phyloP scores from a whole-genome alignment of 331 rosid species.

The Telfairia occidentalis region DNA sequence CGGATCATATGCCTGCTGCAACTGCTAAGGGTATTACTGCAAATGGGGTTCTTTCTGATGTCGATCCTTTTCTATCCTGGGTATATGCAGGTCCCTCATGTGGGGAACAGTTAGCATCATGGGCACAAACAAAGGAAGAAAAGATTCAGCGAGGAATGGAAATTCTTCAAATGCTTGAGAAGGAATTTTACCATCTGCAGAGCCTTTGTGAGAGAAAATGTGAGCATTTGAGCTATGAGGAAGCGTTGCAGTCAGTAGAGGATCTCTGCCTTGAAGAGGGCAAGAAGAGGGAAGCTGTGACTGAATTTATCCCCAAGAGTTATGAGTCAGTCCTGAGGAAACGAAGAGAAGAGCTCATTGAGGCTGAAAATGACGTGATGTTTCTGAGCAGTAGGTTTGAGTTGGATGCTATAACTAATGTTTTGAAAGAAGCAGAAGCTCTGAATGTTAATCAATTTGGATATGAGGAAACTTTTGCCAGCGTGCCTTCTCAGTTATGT shows the following conservation, averaged over 20 bases:
- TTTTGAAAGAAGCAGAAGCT: constrained; percentile 74
- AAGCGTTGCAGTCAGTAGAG: constrained; percentile 72
- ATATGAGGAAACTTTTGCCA: constrained; percentile 51
- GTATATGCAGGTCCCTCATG: constrained; percentile 54
- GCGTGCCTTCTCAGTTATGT: constrained; percentile 58
- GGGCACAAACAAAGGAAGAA: constrained; percentile 65
- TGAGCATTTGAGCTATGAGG: constrained; percentile 59
- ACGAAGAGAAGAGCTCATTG: constrained; percentile 69
- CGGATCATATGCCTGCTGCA: constrained; percentile 30
- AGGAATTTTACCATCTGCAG: constrained; percentile 69
- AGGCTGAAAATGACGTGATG: constrained; percentile 52
- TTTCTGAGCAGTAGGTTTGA: constrained; percentile 39
- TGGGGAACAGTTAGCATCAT: constrained; percentile 62
- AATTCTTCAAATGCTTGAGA: constrained; percentile 60
- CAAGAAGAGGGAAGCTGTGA: constrained; percentile 55
- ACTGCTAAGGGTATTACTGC: constrained; percentile 20
- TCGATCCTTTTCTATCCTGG: constrained; percentile 59
- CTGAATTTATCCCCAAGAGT: constrained; percentile 55
- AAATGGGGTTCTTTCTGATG: constrained; percentile 28
- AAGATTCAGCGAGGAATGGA: constrained; percentile 54
- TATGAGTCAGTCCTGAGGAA: constrained; percentile 62
- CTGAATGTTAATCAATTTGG: constrained; percentile 56
- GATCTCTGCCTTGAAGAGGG: constrained; percentile 82
- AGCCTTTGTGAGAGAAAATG: constrained; percentile 72
- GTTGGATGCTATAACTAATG: constrained; percentile 58